Evolutionary conservation across 75 land plant species (phyloP).

Genomic region (Cupressus sempervirens): DNA sequence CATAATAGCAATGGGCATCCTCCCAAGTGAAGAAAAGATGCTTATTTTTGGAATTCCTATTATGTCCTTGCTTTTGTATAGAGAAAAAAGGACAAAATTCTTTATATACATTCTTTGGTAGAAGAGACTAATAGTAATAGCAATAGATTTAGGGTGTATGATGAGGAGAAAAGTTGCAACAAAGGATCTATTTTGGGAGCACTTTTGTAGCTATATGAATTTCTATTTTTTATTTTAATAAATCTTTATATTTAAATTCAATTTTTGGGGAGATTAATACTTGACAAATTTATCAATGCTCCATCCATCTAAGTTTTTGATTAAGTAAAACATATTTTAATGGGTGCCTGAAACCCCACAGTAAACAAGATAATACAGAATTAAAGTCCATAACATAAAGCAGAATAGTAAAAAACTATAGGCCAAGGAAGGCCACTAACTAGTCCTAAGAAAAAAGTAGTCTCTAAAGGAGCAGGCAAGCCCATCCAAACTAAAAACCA

Average conservation of each 20-base stretch:
- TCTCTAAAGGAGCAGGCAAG: too few relatives aligned
- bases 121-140: neutral
- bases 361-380: too few relatives aligned
- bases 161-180: neutral
- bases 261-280: neutral
- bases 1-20: neutral
- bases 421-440: too few relatives aligned
- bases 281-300: neutral
- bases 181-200: constrained; percentile 30
- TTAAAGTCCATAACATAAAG: too few relatives aligned
- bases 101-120: neutral
- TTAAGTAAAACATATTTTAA: too few relatives aligned
- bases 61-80: too few relatives aligned
- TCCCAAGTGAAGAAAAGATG: neutral
- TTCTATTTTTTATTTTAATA: too few relatives aligned
- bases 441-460: too few relatives aligned
- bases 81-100: neutral
- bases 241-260: neutral
- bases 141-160: neutral
- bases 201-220: constrained; percentile 55
- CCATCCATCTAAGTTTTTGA: too few relatives aligned
- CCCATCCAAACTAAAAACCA: too few relatives aligned
- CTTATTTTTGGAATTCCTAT: neutral
- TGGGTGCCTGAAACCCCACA: too few relatives aligned
- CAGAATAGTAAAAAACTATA: too few relatives aligned